A percentile compares a stretch with the other conserved stretches of the same genome.
Evolutionary conservation across 345 rosid genomes (phyloP).

Genomic region (Gossypium stocksii): DNA sequence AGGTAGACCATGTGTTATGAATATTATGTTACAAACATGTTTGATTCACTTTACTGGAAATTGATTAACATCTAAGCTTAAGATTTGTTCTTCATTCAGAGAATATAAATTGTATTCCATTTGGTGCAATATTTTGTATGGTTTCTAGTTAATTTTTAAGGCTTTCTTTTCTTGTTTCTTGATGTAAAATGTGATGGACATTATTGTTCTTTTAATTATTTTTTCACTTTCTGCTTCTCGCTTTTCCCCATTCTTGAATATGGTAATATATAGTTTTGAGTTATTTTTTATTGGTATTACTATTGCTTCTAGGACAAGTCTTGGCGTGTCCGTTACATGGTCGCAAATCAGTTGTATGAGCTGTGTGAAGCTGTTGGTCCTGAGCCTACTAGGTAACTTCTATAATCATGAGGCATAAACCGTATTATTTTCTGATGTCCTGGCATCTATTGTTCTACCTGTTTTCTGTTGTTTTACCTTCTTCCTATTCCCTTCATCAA

Average conservation of each 20-base stretch:
- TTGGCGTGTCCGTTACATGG: slow-evolving; percentile 90
- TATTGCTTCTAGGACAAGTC: slow-evolving; percentile 59
- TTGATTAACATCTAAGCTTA: not conserved
- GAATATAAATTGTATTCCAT: not conserved
- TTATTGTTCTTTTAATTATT: not conserved
- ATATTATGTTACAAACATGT: not conserved
- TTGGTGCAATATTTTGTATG: not conserved
- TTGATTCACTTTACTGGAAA: not conserved
- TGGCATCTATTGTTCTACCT: not conserved
- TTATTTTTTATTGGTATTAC: not conserved
- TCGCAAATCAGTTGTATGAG: slow-evolving; percentile 79
- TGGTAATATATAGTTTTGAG: not conserved
- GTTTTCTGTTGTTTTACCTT: not conserved
- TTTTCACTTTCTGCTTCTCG: not conserved
- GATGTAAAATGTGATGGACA: not conserved
- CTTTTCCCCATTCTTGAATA: not conserved
- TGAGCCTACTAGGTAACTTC: slow-evolving; percentile 62
- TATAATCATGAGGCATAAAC: not conserved
- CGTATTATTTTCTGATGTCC: not conserved
- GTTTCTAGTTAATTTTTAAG: not conserved
- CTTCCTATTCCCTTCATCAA: not conserved
- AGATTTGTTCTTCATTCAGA: not conserved
- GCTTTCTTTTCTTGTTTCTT: not conserved
- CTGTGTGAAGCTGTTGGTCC: slow-evolving; percentile 87
- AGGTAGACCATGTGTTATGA: slow-evolving; percentile 40